phyloP scores from a whole-genome alignment of 2,329 filamentous ascomycete species.

The Botrytis byssoidea region DNA sequence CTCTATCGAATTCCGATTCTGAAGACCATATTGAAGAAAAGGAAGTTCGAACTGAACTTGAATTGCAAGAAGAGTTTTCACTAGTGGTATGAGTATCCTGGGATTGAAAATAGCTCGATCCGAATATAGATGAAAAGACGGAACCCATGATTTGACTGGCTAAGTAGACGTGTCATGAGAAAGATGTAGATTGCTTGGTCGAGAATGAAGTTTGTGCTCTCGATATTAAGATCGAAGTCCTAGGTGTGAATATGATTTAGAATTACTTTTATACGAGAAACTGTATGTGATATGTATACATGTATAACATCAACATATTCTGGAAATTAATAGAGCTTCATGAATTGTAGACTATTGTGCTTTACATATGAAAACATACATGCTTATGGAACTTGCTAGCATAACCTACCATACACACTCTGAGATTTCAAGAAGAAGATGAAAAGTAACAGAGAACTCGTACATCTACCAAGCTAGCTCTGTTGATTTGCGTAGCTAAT shows the following conservation, averaged over 20 bases:
- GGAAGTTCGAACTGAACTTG: too few relatives aligned
- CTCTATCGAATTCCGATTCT: too few relatives aligned
- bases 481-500: not conserved
- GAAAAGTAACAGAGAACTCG: not conserved
- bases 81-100: not conserved
- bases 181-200: accelerated
- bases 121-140: not conserved
- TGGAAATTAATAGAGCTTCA: not conserved
- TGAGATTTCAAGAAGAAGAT: not conserved
- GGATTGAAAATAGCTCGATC: not conserved
- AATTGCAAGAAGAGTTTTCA: not conserved
- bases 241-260: not conserved
- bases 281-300: not conserved
- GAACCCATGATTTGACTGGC: not conserved
- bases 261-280: accelerated
- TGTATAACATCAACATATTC: not conserved
- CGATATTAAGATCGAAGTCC: not conserved
- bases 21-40: too few relatives aligned
- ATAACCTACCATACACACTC: not conserved
- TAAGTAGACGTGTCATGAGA: accelerated
- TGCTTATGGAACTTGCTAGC: not conserved
- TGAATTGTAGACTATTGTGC: not conserved
- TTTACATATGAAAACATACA: not conserved
- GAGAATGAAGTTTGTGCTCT: not conserved
- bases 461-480: not conserved